phyloP scores from a whole-genome alignment of 169 alveolate genomes.

The Plasmodium reichenowi region DNA sequence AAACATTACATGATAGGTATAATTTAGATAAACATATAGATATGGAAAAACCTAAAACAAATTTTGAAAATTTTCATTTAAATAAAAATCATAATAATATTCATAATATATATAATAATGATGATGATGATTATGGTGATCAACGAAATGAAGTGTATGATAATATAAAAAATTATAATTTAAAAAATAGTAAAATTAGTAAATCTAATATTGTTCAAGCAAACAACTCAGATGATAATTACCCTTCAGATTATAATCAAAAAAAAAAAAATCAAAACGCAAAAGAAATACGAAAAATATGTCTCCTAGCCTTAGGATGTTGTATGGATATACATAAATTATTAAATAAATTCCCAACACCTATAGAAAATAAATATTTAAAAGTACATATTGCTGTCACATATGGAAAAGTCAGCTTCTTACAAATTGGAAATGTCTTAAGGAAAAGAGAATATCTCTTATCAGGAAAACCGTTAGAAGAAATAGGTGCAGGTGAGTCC shows the following conservation, averaged over 20 bases:
- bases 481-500: constrained; percentile 85
- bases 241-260: not conserved
- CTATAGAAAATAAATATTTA: constrained; percentile 79
- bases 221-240: too few species aligned
- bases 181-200: not conserved
- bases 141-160: not conserved
- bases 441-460: constrained; percentile 83
- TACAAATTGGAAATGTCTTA: constrained; percentile 87
- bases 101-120: not conserved
- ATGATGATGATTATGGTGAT: constrained; percentile 12
- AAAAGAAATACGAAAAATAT: constrained; percentile 61
- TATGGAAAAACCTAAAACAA: not conserved
- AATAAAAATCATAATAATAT: not conserved
- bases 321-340: constrained; percentile 87
- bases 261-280: not conserved
- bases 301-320: constrained; percentile 83
- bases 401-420: constrained; percentile 84
- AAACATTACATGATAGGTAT: not conserved
- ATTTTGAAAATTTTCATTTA: too few species aligned
- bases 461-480: constrained; percentile 88
- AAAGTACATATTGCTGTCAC: constrained; percentile 88
- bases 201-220: not conserved
- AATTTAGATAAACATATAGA: not conserved
- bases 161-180: not conserved
- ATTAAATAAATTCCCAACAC: constrained; percentile 87